Evolutionary conservation across 1,139 yeast species (phyloP).

Genomic region (Starmera stellimalicola): DNA sequence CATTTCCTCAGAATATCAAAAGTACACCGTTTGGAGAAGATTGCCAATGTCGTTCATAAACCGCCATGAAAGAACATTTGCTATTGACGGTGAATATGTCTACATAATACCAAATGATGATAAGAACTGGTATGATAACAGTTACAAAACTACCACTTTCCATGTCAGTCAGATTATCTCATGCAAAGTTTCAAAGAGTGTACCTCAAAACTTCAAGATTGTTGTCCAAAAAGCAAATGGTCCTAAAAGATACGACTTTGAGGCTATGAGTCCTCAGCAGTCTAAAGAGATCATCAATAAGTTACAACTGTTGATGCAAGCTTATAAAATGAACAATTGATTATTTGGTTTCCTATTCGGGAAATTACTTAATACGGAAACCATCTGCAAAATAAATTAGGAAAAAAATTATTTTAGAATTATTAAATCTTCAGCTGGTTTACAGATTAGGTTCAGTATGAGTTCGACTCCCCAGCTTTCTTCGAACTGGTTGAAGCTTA

Average conservation of each 20-base stretch:
- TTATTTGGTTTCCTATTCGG: no score
- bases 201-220: conserved; percentile 74
- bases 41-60: conserved; percentile 77
- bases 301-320: conserved; percentile 42
- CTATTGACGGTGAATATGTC: conserved; percentile 88
- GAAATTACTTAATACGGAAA: no score
- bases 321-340: conserved; percentile 38
- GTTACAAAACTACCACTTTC: conserved; percentile 75
- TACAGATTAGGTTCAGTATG: no score
- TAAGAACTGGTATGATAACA: conserved; percentile 52
- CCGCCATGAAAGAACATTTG: conserved; percentile 73
- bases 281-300: conserved; percentile 71
- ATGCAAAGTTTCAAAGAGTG: conserved; percentile 69
- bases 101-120: conserved; percentile 80
- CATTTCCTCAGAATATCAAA: conserved; percentile 27
- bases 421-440: no score
- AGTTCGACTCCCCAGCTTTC: conserved; percentile 5
- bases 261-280: conserved; percentile 54
- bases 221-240: conserved; percentile 61
- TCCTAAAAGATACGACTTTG: conserved; percentile 78
- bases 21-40: conserved; percentile 79
- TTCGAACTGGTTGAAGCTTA: conserved; percentile 14
- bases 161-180: conserved; percentile 73
- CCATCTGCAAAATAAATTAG: no score
- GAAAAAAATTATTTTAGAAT: no score